These are phyloP conservation scores for Aspergillus fijiensis DNA, from an alignment of 2,329 filamentous ascomycete genomes.

Conservation along the genomic window DNA sequence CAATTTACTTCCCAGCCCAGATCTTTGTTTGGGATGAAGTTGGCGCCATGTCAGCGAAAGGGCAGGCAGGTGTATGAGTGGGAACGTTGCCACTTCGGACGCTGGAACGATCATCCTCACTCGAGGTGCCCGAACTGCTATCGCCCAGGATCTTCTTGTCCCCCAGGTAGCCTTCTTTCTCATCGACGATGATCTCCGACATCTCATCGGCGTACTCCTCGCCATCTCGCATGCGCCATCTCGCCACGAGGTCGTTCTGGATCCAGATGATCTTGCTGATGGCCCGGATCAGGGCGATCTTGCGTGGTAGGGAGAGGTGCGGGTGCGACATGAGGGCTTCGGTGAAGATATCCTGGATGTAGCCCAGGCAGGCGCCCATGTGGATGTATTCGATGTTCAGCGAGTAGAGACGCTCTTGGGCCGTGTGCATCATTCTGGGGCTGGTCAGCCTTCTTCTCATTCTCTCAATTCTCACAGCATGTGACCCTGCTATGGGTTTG, in stretches of 20 bases:
- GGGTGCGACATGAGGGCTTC: slow-evolving; percentile 74
- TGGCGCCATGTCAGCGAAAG: slow-evolving; percentile 31
- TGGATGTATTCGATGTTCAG: slow-evolving; percentile 80
- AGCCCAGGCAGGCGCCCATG: slow-evolving; percentile 68
- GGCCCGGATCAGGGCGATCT: slow-evolving; percentile 72
- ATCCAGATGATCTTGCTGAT: slow-evolving; percentile 83
- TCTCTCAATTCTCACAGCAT: background rate
- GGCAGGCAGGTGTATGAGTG: slow-evolving; percentile 26
- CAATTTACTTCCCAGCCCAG: slow-evolving; percentile 22
- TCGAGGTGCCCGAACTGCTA: slow-evolving; percentile 27
- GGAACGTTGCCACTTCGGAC: slow-evolving; percentile 23
- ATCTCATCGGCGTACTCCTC: slow-evolving; percentile 56
- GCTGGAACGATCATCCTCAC: slow-evolving; percentile 33
- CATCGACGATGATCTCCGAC: slow-evolving; percentile 46
- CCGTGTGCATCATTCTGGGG: slow-evolving; percentile 73
- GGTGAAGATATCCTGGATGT: slow-evolving; percentile 74
- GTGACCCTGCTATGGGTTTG: no score
- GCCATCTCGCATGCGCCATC: slow-evolving; percentile 72
- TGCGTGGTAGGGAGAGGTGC: slow-evolving; percentile 63
- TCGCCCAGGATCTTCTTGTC: slow-evolving; percentile 57
- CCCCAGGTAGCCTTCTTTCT: slow-evolving; percentile 64
- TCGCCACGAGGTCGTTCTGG: slow-evolving; percentile 82
- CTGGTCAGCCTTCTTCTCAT: background rate
- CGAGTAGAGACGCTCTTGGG: slow-evolving; percentile 67
- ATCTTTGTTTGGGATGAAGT: slow-evolving; percentile 31